Conservation (phyloP, 2,329 filamentous ascomycete genomes). For the Botryotinia calthae region DNA sequence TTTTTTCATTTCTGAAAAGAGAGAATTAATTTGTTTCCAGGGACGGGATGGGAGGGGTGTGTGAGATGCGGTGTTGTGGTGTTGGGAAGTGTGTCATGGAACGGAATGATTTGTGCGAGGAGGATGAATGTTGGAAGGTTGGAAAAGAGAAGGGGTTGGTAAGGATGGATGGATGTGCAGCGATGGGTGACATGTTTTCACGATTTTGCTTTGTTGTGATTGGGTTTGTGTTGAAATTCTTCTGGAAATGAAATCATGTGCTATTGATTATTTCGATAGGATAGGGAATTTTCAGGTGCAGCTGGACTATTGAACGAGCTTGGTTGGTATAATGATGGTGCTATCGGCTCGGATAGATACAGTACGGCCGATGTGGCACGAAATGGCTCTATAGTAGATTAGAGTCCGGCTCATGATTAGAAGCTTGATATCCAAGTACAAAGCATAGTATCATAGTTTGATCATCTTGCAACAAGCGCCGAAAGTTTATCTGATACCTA, state of each 20-base stretch:
- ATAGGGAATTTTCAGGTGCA: background rate
- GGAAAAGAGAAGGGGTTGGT: background rate
- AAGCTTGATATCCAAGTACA: background rate
- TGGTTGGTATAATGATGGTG: background rate
- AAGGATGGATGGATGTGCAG: background rate
- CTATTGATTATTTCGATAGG: background rate
- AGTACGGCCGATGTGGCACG: conserved; percentile 13
- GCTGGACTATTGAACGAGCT: background rate
- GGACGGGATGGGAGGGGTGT: background rate
- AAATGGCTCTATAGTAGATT: background rate
- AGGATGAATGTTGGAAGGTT: background rate
- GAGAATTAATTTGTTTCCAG: background rate
- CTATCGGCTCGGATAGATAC: conserved; percentile 17
- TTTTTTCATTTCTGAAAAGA: background rate
- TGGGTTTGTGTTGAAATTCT: background rate
- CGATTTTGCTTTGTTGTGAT: background rate
- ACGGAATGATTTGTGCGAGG: background rate
- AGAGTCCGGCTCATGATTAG: background rate
- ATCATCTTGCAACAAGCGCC: background rate
- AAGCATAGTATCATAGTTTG: background rate
- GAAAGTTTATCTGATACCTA: background rate
- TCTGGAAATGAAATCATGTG: background rate
- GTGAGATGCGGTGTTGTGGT: background rate
- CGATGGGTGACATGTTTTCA: background rate
- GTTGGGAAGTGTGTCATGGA: background rate